Evolutionary conservation across 805 yeast species (phyloP).

Genomic region (Kazachstania martiniae): DNA sequence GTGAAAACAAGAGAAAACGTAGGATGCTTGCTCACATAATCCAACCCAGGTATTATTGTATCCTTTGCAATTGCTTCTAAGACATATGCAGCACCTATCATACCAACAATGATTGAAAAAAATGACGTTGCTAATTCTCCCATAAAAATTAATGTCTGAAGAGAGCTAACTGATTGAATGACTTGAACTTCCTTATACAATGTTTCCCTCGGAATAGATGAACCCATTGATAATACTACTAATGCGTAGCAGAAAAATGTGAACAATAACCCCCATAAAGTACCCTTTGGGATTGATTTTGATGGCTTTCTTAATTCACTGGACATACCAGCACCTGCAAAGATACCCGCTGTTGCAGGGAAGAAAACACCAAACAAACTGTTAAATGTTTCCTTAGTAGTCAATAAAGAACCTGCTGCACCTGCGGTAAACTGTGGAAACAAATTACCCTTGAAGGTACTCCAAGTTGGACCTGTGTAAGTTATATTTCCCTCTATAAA

Average conservation of each 20-base stretch:
- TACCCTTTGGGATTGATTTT: constrained; percentile 86
- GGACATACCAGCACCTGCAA: constrained; percentile 98
- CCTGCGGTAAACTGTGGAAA: constrained; percentile 75
- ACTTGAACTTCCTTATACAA: constrained; percentile 73
- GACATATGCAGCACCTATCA: constrained; percentile 89
- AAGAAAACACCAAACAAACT: constrained; percentile 90
- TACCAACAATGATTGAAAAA: constrained; percentile 89
- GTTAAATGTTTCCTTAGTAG: constrained; percentile 60
- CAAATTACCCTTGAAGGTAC: constrained; percentile 53
- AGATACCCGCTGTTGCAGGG: constrained; percentile 97
- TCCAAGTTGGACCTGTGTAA: constrained; percentile 70
- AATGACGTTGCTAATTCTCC: constrained; percentile 92
- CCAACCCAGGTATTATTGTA: constrained; percentile 70
- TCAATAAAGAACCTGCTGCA: constrained; percentile 78
- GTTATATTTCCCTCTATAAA: constrained; percentile 40
- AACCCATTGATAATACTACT: constrained; percentile 77
- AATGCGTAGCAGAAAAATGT: constrained; percentile 67
- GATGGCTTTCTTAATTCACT: constrained; percentile 86
- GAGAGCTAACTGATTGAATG: constrained; percentile 67
- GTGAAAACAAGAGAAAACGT: constrained; percentile 58
- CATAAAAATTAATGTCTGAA: constrained; percentile 54
- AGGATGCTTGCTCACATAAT: constrained; percentile 55
- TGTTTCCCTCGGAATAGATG: constrained; percentile 68
- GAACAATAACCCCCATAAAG: constrained; percentile 67
- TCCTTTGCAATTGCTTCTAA: constrained; percentile 88